Evolutionary conservation across 1,284 basidiomycete species (phyloP).

Genomic region (Ceratobasidium sp.): DNA sequence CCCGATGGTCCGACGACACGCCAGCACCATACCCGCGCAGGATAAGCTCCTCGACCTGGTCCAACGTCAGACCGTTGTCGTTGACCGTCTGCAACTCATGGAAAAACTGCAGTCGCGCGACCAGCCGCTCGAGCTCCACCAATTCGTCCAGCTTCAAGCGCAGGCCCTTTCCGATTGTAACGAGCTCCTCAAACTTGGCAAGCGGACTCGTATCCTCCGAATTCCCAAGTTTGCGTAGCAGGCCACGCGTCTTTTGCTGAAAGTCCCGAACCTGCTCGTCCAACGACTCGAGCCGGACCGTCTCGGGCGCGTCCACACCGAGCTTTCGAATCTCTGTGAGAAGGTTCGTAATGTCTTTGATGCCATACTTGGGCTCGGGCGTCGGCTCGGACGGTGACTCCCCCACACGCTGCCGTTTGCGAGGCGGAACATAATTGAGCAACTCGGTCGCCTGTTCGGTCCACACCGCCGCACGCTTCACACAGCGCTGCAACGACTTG

Average conservation of each 20-base stretch:
- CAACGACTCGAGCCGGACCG: slow-evolving; percentile 66
- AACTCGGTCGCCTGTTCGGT: slow-evolving; percentile 69
- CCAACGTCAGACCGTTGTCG: slow-evolving; percentile 65
- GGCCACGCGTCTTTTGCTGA: slow-evolving; percentile 54
- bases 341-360: slow-evolving; percentile 73
- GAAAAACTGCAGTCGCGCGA: slow-evolving; percentile 74
- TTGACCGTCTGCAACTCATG: slow-evolving; percentile 74
- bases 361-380: slow-evolving; percentile 66
- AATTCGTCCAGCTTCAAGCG: slow-evolving; percentile 75
- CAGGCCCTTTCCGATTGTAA: slow-evolving; percentile 32
- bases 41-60: slow-evolving; percentile 75
- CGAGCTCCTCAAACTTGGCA: slow-evolving; percentile 34
- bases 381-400: slow-evolving; percentile 47
- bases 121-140: slow-evolving; percentile 77
- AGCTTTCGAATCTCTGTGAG: slow-evolving; percentile 76
- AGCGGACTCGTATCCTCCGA: slow-evolving; percentile 28
- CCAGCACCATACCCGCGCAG: slow-evolving; percentile 73
- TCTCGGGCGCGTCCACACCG: slow-evolving; percentile 84
- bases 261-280: slow-evolving; percentile 73
- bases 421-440: slow-evolving; percentile 50
- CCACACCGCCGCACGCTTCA: slow-evolving; percentile 85
- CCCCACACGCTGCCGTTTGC: slow-evolving; percentile 75
- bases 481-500: slow-evolving; percentile 77
- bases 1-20: slow-evolving; percentile 69
- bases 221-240: slow-evolving; percentile 28